Base-by-base conservation (phyloP, 352 stramenopile species). In the Phytophthora sansomeana region DNA sequence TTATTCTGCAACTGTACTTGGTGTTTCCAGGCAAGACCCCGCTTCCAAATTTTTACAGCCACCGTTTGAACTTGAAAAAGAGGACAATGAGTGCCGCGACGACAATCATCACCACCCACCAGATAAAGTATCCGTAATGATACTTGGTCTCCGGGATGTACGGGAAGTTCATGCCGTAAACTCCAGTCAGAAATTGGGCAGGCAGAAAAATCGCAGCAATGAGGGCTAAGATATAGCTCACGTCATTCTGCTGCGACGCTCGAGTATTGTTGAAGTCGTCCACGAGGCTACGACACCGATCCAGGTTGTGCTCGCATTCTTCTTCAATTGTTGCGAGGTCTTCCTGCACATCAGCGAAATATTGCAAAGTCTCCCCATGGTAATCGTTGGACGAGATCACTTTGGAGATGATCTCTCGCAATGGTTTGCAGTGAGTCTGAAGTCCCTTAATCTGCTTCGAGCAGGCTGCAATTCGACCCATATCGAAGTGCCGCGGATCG, bases 81-180 rank as follows among this genome's bases (percentile, higher is more conserved):
- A 61, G n/a, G 11, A 89, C 29, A 4, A 78, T 83, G n/a, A 63
- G 10, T 2, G 67, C 36, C 1, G 70, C 73, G 13, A 92, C 71
- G 6, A 58, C 14, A 13, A 91, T 10, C 50, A 90, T 79, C 13
- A 77, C 71, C 10, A 60, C 54, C 88, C 88, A 95, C 79, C 87
- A 96, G 29, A 89, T 56, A 39, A 81, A 80, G 52, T 96, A 96
- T 24, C 77, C 88, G 57, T 90, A 78, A 48, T 85, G 46, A 61
- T 84, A 77, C 16, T 74, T 54, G 16, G 90, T 78, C 60, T 95
- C 87, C 0, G 88, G 87, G 69, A 96, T 95, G 58, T 88, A 73
- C 26, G 79, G 72, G 69, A 93, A 96, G 72, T 96, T 96, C 87
- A 96, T 96, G 58, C 88, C 88, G 60, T 95, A 95, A 6, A 96